Conservation (phyloP, 768 basidiomycete genomes). For the Boletus pseudo-olivaceus region DNA sequence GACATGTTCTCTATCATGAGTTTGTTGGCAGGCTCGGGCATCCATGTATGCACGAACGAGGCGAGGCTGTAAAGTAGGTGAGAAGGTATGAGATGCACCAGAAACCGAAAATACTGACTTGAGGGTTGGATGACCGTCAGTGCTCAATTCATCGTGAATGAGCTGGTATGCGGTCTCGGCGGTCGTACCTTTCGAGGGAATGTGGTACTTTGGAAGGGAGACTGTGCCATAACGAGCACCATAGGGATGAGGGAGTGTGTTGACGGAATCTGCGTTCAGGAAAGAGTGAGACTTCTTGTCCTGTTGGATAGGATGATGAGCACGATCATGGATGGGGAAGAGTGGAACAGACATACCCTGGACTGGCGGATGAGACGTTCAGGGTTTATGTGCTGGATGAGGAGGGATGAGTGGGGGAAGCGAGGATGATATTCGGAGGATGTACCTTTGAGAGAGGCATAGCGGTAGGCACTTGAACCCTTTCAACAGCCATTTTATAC, state of each 20-base stretch:
- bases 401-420: neutral
- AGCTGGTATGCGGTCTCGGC: conserved; percentile 53
- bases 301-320: conserved; percentile 26
- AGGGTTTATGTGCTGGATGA: conserved; percentile 59
- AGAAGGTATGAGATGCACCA: neutral
- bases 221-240: conserved; percentile 62
- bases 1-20: conserved; percentile 62
- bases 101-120: conserved; percentile 32
- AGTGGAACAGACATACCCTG: conserved; percentile 35
- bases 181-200: conserved; percentile 58
- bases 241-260: conserved; percentile 43
- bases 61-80: conserved; percentile 40
- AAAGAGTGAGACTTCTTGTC: conserved; percentile 41
- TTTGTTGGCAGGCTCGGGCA: conserved; percentile 48
- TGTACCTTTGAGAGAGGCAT: conserved; percentile 64
- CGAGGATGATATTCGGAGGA: neutral
- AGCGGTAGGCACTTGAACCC: neutral
- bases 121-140: conserved; percentile 54
- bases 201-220: conserved; percentile 66
- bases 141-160: conserved; percentile 60
- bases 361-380: conserved; percentile 60
- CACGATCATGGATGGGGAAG: neutral
- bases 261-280: conserved; percentile 34
- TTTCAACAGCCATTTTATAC: neutral
- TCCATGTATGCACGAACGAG: conserved; percentile 67